A percentile compares a stretch with the other conserved stretches of the same genome.
Conservation (phyloP, 2,329 filamentous ascomycete species). For the Penicillium vulpinum region DNA sequence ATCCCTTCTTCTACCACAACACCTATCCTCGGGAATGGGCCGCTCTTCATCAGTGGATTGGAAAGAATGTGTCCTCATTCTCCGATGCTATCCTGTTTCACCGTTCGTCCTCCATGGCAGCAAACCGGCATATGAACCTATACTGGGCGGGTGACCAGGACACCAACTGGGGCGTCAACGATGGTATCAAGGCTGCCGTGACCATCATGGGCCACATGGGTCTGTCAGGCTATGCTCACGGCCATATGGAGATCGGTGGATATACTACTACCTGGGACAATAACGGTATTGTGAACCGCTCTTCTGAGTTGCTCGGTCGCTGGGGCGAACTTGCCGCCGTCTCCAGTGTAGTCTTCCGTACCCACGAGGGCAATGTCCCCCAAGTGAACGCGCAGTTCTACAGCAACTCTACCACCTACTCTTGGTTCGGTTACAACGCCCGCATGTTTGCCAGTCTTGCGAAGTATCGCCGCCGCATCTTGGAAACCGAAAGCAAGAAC, state of each 20-base stretch:
- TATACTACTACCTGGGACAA: constrained; percentile 34
- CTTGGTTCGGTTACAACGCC: constrained; percentile 39
- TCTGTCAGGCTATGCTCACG: constrained; percentile 36
- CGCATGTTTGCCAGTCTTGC: constrained; percentile 37
- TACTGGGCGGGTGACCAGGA: constrained; percentile 44
- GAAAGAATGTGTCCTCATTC: constrained; percentile 28
- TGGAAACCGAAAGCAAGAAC: constrained; percentile 27
- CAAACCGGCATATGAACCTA: constrained; percentile 38
- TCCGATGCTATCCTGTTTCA: constrained; percentile 38
- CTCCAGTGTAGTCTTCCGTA: constrained; percentile 36
- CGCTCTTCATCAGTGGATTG: constrained; percentile 31
- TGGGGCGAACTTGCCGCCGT: constrained; percentile 42
- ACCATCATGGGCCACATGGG: constrained; percentile 41
- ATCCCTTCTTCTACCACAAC: constrained; percentile 37
- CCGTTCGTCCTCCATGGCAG: constrained; percentile 34
- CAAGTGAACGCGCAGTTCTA: constrained; percentile 41
- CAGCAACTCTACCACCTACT: constrained; percentile 35
- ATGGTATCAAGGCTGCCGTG: constrained; percentile 38
- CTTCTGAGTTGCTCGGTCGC: constrained; percentile 37
- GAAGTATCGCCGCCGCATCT: constrained; percentile 32
- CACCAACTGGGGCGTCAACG: constrained; percentile 35
- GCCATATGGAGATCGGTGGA: constrained; percentile 39
- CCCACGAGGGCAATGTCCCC: constrained; percentile 42
- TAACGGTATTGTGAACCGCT: constrained; percentile 35
- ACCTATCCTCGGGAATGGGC: constrained; percentile 39